These are phyloP conservation scores for Grifola frondosa DNA, from an alignment of 1,284 basidiomycete genomes.

Conservation along the genomic window DNA sequence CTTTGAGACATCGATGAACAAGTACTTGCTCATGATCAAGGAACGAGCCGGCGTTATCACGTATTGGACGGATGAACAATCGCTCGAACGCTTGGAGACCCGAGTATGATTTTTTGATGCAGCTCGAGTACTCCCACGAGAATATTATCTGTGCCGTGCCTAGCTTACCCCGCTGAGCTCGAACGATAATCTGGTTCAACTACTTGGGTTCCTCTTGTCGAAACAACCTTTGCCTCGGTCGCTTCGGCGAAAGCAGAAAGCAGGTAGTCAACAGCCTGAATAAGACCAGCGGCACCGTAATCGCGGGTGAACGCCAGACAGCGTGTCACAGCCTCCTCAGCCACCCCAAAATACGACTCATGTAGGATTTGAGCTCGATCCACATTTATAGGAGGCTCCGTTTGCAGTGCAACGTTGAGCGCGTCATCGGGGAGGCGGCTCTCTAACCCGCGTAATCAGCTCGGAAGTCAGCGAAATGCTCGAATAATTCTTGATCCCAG, in stretches of 20 bases:
- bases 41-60: too few relatives aligned
- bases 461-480: constrained; percentile 90
- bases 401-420: constrained; percentile 45
- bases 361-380: constrained; percentile 68
- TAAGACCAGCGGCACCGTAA: constrained; percentile 72
- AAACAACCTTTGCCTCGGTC: constrained; percentile 53
- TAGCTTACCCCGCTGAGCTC: too few relatives aligned
- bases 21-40: too few relatives aligned
- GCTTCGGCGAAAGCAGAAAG: constrained; percentile 67
- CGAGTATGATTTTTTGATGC: too few relatives aligned
- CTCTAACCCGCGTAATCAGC: constrained; percentile 80
- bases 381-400: constrained; percentile 22
- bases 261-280: constrained; percentile 72
- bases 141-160: too few relatives aligned
- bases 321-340: constrained; percentile 76
- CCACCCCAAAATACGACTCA: constrained; percentile 75
- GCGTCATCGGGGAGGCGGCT: constrained; percentile 61
- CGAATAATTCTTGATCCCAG: constrained; percentile 90
- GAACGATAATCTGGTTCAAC: too few relatives aligned
- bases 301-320: constrained; percentile 85
- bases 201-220: too few relatives aligned
- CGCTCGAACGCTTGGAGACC: too few relatives aligned
- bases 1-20: too few relatives aligned
- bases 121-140: too few relatives aligned
- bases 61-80: too few relatives aligned